Base-by-base conservation (phyloP, 176 grass and related monocot species). In the Triticum timopheevii region DNA sequence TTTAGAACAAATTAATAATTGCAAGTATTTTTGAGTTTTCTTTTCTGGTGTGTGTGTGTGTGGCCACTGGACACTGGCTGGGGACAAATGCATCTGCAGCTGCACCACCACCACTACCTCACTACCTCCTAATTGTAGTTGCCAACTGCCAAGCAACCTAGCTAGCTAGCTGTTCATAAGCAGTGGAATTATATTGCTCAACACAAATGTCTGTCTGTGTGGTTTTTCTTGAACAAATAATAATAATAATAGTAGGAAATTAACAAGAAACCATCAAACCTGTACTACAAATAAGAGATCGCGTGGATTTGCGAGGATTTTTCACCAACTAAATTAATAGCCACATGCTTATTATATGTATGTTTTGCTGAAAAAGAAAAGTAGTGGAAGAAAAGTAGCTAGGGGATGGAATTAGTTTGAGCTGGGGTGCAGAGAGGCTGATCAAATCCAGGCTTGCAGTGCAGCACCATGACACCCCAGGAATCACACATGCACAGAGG, bases 391-490 rank as follows among this genome's bases (percentile, higher is more conserved):
- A 49, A 49, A 28, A 54, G 61, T 8, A 56, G 71, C 45, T 5
- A 42, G 83, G 7, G 40, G 13, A 16, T 65, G 83, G 44, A 65
- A 65, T 65, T 59, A 59, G 56, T 59, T 85, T 81, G n/a, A 40
- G 71, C 61, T 44, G 74, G 24, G 23, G 73, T 61, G 85, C 49
- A 50, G 49, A 72, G 69, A 73, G 69, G 81, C 4, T 52, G 44
- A 31, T 76, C 12, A 4, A 4, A 64, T 88, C 81, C 89, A 91
- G 85, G 36, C 76, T 91, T 88, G 86, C 87, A 85, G 78, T 36
- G 86, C 40, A 65, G 82, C 86, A 66, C 24, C 40, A 30, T 92
- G 72, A 92, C 72, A 92, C 76, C 61, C 87, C 75, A 86, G 65
- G 84, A 87, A 84, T 84, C 80, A 81, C 24, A 76, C 76, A 86